Evolutionary conservation across 495 filamentous ascomycete genomes (phyloP).

Genomic region (Penicillium lividum): DNA sequence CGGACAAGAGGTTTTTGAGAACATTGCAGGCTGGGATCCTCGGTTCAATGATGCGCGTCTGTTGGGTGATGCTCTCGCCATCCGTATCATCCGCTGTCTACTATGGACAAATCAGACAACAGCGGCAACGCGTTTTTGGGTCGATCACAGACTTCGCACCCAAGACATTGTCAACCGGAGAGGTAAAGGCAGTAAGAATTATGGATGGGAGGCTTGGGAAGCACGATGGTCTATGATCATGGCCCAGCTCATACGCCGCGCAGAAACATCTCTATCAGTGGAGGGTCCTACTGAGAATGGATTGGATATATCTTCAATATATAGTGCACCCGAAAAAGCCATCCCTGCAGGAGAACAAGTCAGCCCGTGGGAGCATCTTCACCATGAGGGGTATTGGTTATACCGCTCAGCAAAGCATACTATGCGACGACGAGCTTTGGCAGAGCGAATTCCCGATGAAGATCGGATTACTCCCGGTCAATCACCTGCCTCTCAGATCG

Average conservation of each 20-base stretch:
- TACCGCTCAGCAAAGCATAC: conserved; percentile 67
- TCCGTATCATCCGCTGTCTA: conserved; percentile 77
- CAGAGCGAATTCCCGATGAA: conserved; percentile 69
- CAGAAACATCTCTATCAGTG: conserved; percentile 44
- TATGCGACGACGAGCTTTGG: conserved; percentile 58
- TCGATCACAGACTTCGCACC: conserved; percentile 67
- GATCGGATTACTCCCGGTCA: conserved; percentile 67
- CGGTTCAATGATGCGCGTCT: conserved; percentile 84
- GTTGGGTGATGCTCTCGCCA: conserved; percentile 73
- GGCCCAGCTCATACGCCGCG: conserved; percentile 73
- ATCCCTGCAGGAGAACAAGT: conserved; percentile 63
- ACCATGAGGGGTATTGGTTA: conserved; percentile 89
- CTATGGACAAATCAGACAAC: conserved; percentile 75
- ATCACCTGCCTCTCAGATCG: conserved; percentile 67
- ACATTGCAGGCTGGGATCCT: conserved; percentile 81
- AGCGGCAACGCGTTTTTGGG: conserved; percentile 74
- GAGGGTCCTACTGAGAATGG: conserved; percentile 17
- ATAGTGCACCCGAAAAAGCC: conserved; percentile 66
- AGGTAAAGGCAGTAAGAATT: conserved; percentile 78
- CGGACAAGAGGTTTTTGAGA: conserved; percentile 77
- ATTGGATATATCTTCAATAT: conserved; percentile 44
- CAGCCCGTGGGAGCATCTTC: conserved; percentile 75
- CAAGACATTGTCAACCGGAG: conserved; percentile 74
- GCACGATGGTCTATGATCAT: conserved; percentile 79
- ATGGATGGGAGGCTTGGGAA: conserved; percentile 88